phyloP scores from a whole-genome alignment of 208 protist species.

The Acanthamoeba lenticulata region DNA sequence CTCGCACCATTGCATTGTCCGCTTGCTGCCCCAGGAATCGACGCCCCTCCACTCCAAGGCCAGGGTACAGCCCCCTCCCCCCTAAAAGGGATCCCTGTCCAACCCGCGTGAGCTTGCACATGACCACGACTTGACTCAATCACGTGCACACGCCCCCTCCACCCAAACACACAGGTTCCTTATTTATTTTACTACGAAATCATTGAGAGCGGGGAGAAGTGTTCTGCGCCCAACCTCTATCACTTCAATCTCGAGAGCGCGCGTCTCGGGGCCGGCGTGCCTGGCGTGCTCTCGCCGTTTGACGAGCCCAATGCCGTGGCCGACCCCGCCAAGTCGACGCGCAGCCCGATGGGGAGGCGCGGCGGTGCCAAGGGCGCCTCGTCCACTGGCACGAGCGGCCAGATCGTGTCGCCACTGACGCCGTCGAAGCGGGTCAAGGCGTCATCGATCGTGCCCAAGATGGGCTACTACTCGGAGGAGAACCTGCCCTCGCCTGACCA shows the following conservation, averaged over 20 bases:
- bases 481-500: not conserved
- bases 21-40: not conserved
- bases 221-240: constrained; percentile 48
- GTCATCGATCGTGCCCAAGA: not conserved
- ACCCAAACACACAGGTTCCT: not conserved
- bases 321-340: not conserved
- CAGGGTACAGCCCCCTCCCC: not conserved
- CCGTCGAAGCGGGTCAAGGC: not conserved
- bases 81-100: too few species aligned
- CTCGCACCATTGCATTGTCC: constrained; percentile 49
- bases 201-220: constrained; percentile 50
- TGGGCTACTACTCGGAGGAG: not conserved
- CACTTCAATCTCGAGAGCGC: constrained; percentile 20
- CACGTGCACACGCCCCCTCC: not conserved
- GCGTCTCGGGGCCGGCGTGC: not conserved
- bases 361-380: not conserved
- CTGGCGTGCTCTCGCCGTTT: constrained; percentile 19
- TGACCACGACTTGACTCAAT: not conserved
- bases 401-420: not conserved
- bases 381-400: not conserved
- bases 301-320: constrained; percentile 17
- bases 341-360: not conserved
- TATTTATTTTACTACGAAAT: constrained; percentile 60
- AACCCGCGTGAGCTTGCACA: not conserved
- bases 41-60: constrained; percentile 19